Evolutionary conservation across 2,329 filamentous ascomycete genomes (phyloP).

Genomic region (Pestalotiopsis sp.): DNA sequence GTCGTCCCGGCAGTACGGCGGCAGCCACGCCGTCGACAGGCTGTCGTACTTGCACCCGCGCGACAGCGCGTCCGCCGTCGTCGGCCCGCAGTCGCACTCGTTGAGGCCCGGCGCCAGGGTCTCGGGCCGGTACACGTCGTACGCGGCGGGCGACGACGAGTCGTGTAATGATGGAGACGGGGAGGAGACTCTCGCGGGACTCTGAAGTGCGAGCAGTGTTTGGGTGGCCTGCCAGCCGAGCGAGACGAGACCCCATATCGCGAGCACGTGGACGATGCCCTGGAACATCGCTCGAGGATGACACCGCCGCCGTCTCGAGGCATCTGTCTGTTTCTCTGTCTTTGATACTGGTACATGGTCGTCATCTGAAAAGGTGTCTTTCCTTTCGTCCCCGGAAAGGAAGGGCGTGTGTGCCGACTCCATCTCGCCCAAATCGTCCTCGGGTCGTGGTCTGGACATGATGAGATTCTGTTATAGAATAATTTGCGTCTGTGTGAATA

Average conservation of each 20-base stretch:
- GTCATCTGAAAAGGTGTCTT: background rate
- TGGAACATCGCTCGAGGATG: background rate
- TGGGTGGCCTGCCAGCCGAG: background rate
- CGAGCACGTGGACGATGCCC: background rate
- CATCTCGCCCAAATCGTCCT: background rate
- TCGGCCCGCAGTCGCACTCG: background rate
- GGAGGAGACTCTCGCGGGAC: background rate
- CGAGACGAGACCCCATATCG: background rate
- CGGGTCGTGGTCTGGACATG: background rate
- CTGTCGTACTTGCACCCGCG: slow-evolving; percentile 6
- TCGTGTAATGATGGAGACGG: background rate
- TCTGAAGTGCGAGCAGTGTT: background rate
- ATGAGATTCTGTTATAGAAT: background rate
- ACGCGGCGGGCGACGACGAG: background rate
- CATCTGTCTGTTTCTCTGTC: background rate
- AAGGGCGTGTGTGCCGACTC: background rate
- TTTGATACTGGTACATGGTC: background rate
- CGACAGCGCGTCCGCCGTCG: background rate
- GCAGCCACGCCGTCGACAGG: slow-evolving; percentile 3
- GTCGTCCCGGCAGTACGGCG: slow-evolving; percentile 7
- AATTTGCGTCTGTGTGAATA: background rate
- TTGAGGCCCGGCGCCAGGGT: background rate
- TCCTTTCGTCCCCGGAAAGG: background rate
- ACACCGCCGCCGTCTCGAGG: background rate
- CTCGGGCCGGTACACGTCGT: background rate